Evolutionary conservation across 1,139 yeast species (phyloP), one percentile per base, ranked within the genome.

Genomic region (Saccharomyces hybrid): DNA sequence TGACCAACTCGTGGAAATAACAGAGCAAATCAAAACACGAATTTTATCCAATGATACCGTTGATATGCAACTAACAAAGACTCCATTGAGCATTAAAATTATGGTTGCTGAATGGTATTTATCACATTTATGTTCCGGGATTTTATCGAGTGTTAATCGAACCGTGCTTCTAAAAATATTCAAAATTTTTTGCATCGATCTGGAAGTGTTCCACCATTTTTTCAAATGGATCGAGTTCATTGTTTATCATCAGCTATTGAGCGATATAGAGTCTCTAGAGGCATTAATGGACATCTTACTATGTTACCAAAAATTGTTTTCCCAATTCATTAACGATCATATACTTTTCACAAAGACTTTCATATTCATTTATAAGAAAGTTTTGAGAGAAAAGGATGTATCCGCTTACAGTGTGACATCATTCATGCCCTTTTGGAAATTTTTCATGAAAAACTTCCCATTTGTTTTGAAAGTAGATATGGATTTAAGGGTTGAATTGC

Each of bases 181-280:
- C 49, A 56, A 60, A 42, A 52, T 67, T 1, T 66, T 69, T 52
- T 61, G 69, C 47, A 27, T 58, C 3, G 58, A 61, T 42, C 55
- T 69, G n/a, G 58, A 62, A 27, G 63, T 63, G 1, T 58, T 59
- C 21, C 68, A 68, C 50, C 67, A 64, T 34, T 67, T 65, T 48
- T 69, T 67, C 54, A 67, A 65, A 51, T 69, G 71, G 71, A 57
- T 68, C 8, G 72, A 69, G 52, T 69, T 65, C 52, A 61, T 68
- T 38, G 67, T 68, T 8, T 69, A 69, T 54, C 72, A 67, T 55
- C 70, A 67, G 49, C 52, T 67, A 31, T 48, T 69, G 16, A 57
- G 51, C 4, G 66, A 68, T 55, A 59, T 67, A 4, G 65, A 61
- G 48, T 58, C 69, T 2, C 51, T 69, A 50, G 70, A 64, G 53